Evolutionary conservation across 345 rosid genomes (phyloP).

Genomic region (Salix udensis): DNA sequence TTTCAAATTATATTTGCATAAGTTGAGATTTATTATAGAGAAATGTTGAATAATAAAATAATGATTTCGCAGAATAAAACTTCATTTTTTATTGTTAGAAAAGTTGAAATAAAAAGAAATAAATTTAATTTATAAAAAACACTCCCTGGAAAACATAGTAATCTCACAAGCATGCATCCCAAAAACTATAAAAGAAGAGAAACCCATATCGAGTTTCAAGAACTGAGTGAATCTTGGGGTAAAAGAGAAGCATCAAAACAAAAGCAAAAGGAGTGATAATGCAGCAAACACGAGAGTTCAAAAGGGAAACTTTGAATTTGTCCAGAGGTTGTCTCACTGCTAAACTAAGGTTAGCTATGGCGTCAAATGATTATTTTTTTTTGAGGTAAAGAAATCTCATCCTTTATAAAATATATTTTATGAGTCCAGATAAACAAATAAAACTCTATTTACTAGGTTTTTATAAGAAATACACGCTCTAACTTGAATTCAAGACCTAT

Average conservation of each 20-base stretch:
- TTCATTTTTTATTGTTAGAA: no score
- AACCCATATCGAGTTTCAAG: conserved; percentile 79
- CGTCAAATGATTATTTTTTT: not conserved
- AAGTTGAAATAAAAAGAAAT: no score
- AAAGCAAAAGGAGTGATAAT: conserved; percentile 63
- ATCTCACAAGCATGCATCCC: conserved; percentile 75
- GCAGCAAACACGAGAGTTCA: conserved; percentile 78
- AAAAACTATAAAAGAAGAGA: conserved; percentile 79
- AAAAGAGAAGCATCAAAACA: conserved; percentile 77
- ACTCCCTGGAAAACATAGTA: conserved; percentile 35
- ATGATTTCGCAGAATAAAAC: no score
- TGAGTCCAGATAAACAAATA: rapidly evolving
- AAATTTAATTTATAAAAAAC: no score
- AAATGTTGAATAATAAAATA: no score
- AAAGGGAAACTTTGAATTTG: conserved; percentile 70
- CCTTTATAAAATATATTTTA: no score
- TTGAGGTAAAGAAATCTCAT: no score
- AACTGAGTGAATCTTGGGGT: conserved; percentile 56
- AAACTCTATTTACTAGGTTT: no score
- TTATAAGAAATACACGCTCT: rapidly evolving
- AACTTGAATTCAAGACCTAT: no score
- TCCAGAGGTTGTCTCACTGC: conserved; percentile 69
- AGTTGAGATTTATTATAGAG: no score
- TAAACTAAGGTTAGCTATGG: conserved; percentile 74
- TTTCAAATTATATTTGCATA: no score